These are phyloP conservation scores for Fusarium sp. DNA, from an alignment of 2,329 filamentous ascomycete genomes.

Conservation along the genomic window DNA sequence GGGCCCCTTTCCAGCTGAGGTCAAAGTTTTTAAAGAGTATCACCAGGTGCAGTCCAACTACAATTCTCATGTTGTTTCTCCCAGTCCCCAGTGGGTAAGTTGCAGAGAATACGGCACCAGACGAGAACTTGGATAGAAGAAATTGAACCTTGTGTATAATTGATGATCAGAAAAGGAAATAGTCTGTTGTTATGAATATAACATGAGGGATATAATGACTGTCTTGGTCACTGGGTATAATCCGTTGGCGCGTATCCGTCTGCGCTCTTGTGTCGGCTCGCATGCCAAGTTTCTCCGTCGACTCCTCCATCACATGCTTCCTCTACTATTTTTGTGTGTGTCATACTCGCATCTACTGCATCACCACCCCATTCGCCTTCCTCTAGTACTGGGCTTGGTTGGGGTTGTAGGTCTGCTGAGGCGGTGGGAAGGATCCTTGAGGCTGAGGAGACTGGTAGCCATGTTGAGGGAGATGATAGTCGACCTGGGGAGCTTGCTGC, in stretches of 20 bases:
- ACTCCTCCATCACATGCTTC: background rate
- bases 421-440: slow-evolving; percentile 37
- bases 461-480: slow-evolving; percentile 34
- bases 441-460: slow-evolving; percentile 36
- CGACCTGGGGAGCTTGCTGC: slow-evolving; percentile 27
- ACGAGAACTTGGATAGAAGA: background rate
- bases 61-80: background rate
- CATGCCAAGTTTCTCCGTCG: background rate
- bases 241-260: slow-evolving; percentile 32
- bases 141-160: background rate
- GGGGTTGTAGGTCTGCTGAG: slow-evolving; percentile 40
- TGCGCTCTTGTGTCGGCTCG: slow-evolving; percentile 8
- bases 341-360: slow-evolving; percentile 6
- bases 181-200: background rate
- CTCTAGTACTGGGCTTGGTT: slow-evolving; percentile 40
- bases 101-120: background rate
- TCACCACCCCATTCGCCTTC: background rate
- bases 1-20: slow-evolving; percentile 3
- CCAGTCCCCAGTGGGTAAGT: background rate
- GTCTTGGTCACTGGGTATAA: slow-evolving; percentile 41
- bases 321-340: slow-evolving; percentile 6
- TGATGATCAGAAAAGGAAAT: background rate
- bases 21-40: slow-evolving; percentile 5
- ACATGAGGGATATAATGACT: slow-evolving; percentile 20
- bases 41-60: background rate